A percentile compares a stretch with the other conserved stretches of the same genome.
Evolutionary conservation across 352 stramenopile species (phyloP).

Genomic region (Pythium plurisporium): DNA sequence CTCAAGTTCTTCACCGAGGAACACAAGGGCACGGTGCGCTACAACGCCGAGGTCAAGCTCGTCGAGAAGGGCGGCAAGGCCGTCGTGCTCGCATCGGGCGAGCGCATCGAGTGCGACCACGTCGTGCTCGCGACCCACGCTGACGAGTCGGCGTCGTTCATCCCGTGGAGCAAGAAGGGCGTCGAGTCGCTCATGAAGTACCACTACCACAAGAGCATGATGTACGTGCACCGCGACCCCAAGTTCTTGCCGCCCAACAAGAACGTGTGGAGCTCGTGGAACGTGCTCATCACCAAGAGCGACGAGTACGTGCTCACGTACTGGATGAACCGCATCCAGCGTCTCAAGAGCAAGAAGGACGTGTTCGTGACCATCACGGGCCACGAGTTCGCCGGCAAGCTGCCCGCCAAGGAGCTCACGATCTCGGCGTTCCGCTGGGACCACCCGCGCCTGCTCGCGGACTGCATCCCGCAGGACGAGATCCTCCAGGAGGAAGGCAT

Average conservation of each 20-base stretch:
- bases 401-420: conserved; percentile 39
- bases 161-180: conserved; percentile 62
- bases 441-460: conserved; percentile 74
- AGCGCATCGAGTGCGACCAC: conserved; percentile 81
- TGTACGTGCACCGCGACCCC: conserved; percentile 81
- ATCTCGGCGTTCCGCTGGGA: conserved; percentile 84
- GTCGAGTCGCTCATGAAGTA: conserved; percentile 73
- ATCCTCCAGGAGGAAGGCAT: conserved; percentile 83
- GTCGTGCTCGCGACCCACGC: conserved; percentile 81
- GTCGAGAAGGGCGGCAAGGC: conserved; percentile 79
- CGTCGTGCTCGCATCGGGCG: conserved; percentile 61
- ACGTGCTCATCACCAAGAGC: conserved; percentile 80
- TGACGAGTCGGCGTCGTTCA: conserved; percentile 69
- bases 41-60: conserved; percentile 56
- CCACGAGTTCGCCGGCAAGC: conserved; percentile 63
- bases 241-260: conserved; percentile 67
- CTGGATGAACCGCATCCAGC: conserved; percentile 89
- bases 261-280: conserved; percentile 83
- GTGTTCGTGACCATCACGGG: conserved; percentile 86
- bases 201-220: conserved; percentile 86
- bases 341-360: conserved; percentile 80
- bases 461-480: conserved; percentile 83
- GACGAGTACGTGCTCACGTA: conserved; percentile 87
- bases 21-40: conserved; percentile 73
- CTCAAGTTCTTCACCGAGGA: conserved; percentile 83